phyloP scores from a whole-genome alignment of 176 grass and related monocot genomes.

The Elymus sibiricus region DNA sequence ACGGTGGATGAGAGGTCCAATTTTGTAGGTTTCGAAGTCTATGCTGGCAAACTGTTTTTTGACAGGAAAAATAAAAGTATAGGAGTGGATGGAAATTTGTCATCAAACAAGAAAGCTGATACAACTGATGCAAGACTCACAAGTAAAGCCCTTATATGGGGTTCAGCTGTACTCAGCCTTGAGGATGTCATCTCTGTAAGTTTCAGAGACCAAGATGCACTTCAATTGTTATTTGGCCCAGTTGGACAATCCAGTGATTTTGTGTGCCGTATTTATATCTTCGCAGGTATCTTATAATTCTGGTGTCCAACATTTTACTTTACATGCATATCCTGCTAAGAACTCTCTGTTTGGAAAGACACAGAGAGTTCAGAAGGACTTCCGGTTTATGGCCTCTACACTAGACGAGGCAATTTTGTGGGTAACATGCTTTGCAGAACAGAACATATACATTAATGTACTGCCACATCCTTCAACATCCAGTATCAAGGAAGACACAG shows the following conservation, averaged over 20 bases:
- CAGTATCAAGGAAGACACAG: constrained; percentile 51
- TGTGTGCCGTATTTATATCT: constrained; percentile 17
- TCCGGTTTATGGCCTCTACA: constrained; percentile 76
- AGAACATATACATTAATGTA: constrained; percentile 73
- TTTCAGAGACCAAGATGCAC: constrained; percentile 17
- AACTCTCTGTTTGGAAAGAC: constrained; percentile 74
- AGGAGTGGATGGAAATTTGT: constrained; percentile 41
- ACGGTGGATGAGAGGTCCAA: constrained; percentile 83
- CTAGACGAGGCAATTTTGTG: constrained; percentile 71
- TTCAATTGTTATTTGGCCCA: constrained; percentile 21
- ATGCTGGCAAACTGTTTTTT: constrained; percentile 66
- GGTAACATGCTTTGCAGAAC: constrained; percentile 89
- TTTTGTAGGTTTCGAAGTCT: constrained; percentile 87
- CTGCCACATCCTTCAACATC: constrained; percentile 53
- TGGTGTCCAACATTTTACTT: constrained; percentile 62
- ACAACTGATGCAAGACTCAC: constrained; percentile 69
- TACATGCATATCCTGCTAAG: constrained; percentile 76
- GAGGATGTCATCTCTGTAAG: constrained; percentile 95
- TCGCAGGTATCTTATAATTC: constrained; percentile 82
- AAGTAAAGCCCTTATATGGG: constrained; percentile 94
- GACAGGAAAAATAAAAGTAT: constrained; percentile 63
- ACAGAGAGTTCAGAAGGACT: constrained; percentile 62
- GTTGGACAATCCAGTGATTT: not conserved
- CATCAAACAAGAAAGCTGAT: constrained; percentile 46
- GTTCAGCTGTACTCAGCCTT: constrained; percentile 66